These are phyloP conservation scores for Baudoinia panamericana DNA, from an alignment of 495 filamentous ascomycete genomes.

Conservation along the genomic window DNA sequence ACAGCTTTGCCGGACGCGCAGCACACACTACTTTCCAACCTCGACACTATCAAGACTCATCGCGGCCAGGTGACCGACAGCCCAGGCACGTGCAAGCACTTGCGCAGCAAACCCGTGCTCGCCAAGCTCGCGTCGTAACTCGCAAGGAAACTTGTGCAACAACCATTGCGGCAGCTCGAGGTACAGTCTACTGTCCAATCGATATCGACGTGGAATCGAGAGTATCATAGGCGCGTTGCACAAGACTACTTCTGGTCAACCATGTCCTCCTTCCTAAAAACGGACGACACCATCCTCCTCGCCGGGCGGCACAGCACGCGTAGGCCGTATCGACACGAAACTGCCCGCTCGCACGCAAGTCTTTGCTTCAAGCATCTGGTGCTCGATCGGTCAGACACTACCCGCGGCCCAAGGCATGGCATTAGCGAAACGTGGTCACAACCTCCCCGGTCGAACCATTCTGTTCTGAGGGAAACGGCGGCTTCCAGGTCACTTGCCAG, in stretches of 20 bases:
- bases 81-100: no score
- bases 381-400: constrained; percentile 37
- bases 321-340: constrained; percentile 16
- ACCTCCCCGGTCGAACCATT: constrained; percentile 36
- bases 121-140: no score
- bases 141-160: no score
- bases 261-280: constrained; percentile 19
- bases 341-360: constrained; percentile 14
- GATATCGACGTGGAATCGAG: constrained; percentile 5
- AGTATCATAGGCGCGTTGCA: constrained; percentile 5
- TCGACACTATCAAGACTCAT: constrained; percentile 1
- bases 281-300: constrained; percentile 20
- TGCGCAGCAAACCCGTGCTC: no score
- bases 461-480: constrained; percentile 83
- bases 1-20: constrained; percentile 15
- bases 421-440: constrained; percentile 24
- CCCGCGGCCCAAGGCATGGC: constrained; percentile 38
- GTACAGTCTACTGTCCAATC: no score
- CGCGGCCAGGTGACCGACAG: no score
- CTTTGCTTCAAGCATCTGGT: constrained; percentile 32
- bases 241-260: constrained; percentile 21
- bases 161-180: no score
- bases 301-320: constrained; percentile 19
- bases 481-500: constrained; percentile 71
- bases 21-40: constrained; percentile 13